Conservation (phyloP, 768 basidiomycete species). For the Galerina marginata region DNA sequence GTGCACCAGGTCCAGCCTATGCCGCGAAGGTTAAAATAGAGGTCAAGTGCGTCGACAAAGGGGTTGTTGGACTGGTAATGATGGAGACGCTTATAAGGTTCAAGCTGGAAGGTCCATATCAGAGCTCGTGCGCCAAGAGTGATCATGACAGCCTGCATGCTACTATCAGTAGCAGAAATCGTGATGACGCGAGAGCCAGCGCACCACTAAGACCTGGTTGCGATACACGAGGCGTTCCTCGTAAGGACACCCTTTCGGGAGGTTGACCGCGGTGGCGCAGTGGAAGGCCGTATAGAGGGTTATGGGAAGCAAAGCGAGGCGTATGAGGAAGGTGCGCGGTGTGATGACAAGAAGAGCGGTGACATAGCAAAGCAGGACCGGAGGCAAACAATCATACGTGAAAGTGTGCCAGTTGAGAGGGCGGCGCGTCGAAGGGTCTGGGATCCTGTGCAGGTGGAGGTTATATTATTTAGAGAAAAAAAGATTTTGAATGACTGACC, state of each 20-base stretch:
- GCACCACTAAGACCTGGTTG: conserved; percentile 51
- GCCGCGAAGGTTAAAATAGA: conserved; percentile 60
- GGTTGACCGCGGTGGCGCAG: conserved; percentile 46
- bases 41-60: conserved; percentile 51
- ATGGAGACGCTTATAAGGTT: conserved; percentile 37
- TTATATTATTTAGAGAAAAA: no score
- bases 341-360: conserved; percentile 59
- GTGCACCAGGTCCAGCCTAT: conserved; percentile 66
- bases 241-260: conserved; percentile 37
- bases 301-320: conserved; percentile 53
- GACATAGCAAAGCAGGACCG: conserved; percentile 50
- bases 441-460: background rate
- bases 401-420: conserved; percentile 41
- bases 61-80: conserved; percentile 19
- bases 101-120: conserved; percentile 43
- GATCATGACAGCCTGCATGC: conserved; percentile 46
- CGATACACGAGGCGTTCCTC: conserved; percentile 41
- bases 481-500: no score
- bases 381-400: conserved; percentile 43
- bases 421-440: conserved; percentile 23
- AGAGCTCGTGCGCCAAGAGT: conserved; percentile 40
- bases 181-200: conserved; percentile 16
- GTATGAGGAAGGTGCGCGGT: conserved; percentile 47
- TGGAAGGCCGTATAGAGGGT: conserved; percentile 50
- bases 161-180: background rate